Percentiles rank a stretch among this genome's conserved stretches.
Conservation (phyloP, 2,329 filamentous ascomycete genomes). For the Cladosporium colombiae region DNA sequence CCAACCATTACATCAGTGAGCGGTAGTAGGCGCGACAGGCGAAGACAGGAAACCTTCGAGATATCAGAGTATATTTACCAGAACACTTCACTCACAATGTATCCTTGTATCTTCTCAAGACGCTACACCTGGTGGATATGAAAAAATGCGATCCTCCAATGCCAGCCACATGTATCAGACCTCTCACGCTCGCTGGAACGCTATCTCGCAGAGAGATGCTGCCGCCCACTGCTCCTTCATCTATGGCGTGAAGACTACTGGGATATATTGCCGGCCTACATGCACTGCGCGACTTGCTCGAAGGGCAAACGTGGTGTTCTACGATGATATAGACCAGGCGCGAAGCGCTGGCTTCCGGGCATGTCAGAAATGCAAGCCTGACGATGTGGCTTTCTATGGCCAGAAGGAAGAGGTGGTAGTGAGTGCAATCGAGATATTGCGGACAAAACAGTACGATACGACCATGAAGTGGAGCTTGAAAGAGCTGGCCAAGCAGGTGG, state of each 20-base stretch:
- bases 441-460: slow-evolving; percentile 36
- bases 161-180: slow-evolving; percentile 3
- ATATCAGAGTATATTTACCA: background rate
- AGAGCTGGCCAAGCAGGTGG: slow-evolving; percentile 50
- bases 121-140: background rate
- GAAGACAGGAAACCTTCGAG: background rate
- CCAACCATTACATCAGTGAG: background rate
- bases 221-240: slow-evolving; percentile 46
- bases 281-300: slow-evolving; percentile 62
- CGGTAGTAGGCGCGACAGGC: background rate
- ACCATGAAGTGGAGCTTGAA: slow-evolving; percentile 23
- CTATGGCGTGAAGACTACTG: slow-evolving; percentile 58
- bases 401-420: slow-evolving; percentile 44
- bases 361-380: slow-evolving; percentile 59
- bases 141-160: background rate
- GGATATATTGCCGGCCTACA: slow-evolving; percentile 62
- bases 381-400: slow-evolving; percentile 30
- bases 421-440: slow-evolving; percentile 46
- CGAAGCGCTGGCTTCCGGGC: slow-evolving; percentile 54
- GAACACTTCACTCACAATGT: background rate
- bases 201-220: slow-evolving; percentile 10
- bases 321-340: slow-evolving; percentile 49
- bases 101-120: background rate
- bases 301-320: slow-evolving; percentile 60
- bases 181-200: slow-evolving; percentile 13